Conservation (phyloP, 2,329 filamentous ascomycete genomes). For the Bipolaris zeicola region DNA sequence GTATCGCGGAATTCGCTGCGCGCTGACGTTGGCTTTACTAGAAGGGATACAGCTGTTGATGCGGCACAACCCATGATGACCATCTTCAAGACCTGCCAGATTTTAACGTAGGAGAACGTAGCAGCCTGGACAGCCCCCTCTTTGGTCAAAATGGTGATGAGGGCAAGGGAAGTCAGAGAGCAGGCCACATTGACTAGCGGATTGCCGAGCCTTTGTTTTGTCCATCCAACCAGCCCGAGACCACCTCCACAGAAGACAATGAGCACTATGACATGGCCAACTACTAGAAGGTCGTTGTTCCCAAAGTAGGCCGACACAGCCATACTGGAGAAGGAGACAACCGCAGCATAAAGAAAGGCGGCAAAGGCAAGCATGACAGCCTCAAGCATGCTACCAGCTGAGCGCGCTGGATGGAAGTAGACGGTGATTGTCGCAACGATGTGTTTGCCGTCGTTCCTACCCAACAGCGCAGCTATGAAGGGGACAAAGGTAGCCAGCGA, state of each 20-base stretch:
- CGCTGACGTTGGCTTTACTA: slow-evolving; percentile 80
- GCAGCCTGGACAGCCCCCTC: slow-evolving; percentile 85
- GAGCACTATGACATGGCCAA: slow-evolving; percentile 80
- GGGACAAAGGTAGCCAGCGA: slow-evolving; percentile 85
- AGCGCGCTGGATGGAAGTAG: slow-evolving; percentile 90
- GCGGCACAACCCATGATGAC: slow-evolving; percentile 63
- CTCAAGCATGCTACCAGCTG: slow-evolving; percentile 87
- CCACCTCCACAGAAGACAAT: slow-evolving; percentile 85
- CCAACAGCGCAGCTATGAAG: slow-evolving; percentile 73
- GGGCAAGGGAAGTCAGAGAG: slow-evolving; percentile 83
- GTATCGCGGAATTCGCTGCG: slow-evolving; percentile 73
- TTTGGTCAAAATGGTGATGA: slow-evolving; percentile 89
- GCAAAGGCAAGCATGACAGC: slow-evolving; percentile 76
- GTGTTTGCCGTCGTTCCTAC: slow-evolving; percentile 88
- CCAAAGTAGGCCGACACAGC: slow-evolving; percentile 82
- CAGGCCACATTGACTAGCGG: slow-evolving; percentile 79
- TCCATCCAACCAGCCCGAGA: slow-evolving; percentile 85
- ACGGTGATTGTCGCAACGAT: slow-evolving; percentile 92
- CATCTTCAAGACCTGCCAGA: slow-evolving; percentile 69
- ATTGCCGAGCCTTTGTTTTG: slow-evolving; percentile 78
- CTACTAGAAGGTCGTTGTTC: slow-evolving; percentile 65
- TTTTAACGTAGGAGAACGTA: slow-evolving; percentile 80
- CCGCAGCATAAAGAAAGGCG: slow-evolving; percentile 77
- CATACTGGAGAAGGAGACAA: slow-evolving; percentile 85
- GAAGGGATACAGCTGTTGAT: slow-evolving; percentile 59